Base-by-base conservation (phyloP, 257 asterid species). In the Solanum chilense region DNA sequence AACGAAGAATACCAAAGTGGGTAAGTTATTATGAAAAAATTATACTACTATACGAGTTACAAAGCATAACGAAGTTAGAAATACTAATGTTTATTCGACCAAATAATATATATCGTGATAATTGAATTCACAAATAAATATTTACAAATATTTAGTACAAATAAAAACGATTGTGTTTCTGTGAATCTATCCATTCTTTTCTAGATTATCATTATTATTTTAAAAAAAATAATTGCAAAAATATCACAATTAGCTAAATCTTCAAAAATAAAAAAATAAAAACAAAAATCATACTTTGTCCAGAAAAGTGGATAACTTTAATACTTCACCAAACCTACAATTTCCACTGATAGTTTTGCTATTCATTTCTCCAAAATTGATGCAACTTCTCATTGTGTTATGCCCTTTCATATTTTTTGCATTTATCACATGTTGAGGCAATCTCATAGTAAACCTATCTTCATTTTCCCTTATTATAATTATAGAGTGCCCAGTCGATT, bases 401-500 rank as follows among this genome's bases (percentile, higher is more conserved):
- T 93, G 96, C 3, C 95, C 93, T 69, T 71, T 91, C 3, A 93
- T 86, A 74, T 93, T 88, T 16, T 89, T 87, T 25, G 91, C 90
- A 83, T 90, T 93, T 56, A 56, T 20, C 83, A 95, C 94, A 39
- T 93, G 91, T 42, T 92, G 93, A 2, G 98, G 98, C 88, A 94
- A 90, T 85, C 90, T 93, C 88, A 96, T 88, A 15, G 94, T 95
- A 90, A 85, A 96, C 68, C 92, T 96, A 89, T 93, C 97, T 76
- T 94, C 94, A 5, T 82, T 91, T 42, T 85, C 90, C 60, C 82
- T 84, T 4, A 18, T 82, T 83, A 75, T 88, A 20, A 84, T 84
- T 76, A 95, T 88, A 1, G 99, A 96, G 90, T 95, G 98, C 29
- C 99, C 98, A 0, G 98, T 96, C 5, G 99, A 93, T 56, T 94